Conservation (phyloP, 2,329 filamentous ascomycete genomes). For the Fusarium caatingaense region DNA sequence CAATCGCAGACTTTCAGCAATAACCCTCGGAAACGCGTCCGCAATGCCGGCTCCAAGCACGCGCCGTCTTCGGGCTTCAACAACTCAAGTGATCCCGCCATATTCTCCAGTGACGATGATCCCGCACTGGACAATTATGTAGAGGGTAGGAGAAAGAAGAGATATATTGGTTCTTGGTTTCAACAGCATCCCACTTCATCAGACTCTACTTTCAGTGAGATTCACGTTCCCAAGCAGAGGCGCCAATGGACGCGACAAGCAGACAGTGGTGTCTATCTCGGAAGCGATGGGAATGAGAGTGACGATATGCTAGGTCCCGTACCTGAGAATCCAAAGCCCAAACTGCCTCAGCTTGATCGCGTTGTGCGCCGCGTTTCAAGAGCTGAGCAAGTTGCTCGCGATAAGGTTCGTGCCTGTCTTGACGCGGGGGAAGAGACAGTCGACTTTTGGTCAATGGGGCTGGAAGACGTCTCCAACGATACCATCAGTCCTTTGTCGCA, state of each 20-base stretch:
- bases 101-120: slow-evolving; percentile 80
- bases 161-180: slow-evolving; percentile 76
- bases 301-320: slow-evolving; percentile 53
- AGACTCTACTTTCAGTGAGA: slow-evolving; percentile 60
- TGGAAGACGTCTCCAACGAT: slow-evolving; percentile 66
- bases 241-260: slow-evolving; percentile 68
- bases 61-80: slow-evolving; percentile 57
- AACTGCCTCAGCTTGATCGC: slow-evolving; percentile 54
- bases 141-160: slow-evolving; percentile 67
- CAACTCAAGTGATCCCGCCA: slow-evolving; percentile 76
- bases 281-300: slow-evolving; percentile 66
- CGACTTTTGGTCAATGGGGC: slow-evolving; percentile 68
- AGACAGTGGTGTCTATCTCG: slow-evolving; percentile 78
- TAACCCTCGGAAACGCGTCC: slow-evolving; percentile 55
- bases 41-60: slow-evolving; percentile 45
- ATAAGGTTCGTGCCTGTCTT: slow-evolving; percentile 63
- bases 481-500: slow-evolving; percentile 67
- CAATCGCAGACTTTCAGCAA: slow-evolving; percentile 54
- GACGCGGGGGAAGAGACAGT: slow-evolving; percentile 69
- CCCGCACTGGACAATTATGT: slow-evolving; percentile 73
- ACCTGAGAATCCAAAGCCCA: slow-evolving; percentile 49
- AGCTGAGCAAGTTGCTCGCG: slow-evolving; percentile 59
- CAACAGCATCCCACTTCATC: slow-evolving; percentile 66
- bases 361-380: slow-evolving; percentile 49
- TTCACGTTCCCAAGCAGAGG: slow-evolving; percentile 56